Base-by-base conservation (phyloP, 768 basidiomycete genomes). In the Leucocoprinus leucothites region DNA sequence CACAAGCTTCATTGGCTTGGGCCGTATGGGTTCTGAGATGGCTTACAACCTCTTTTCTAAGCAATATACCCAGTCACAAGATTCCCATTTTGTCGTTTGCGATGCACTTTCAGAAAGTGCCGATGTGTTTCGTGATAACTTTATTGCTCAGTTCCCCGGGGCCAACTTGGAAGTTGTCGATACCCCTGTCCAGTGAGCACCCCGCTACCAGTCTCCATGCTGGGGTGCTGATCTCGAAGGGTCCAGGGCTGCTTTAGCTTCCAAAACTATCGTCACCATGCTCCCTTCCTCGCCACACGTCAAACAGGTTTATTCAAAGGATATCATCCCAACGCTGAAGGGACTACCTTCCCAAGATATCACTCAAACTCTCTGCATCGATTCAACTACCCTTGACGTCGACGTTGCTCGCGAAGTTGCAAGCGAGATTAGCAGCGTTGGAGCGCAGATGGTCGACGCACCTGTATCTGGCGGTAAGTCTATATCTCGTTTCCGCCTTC, bases 281-380 rank as follows among this genome's bases (percentile, higher is more conserved):
- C 77, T 98, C 1, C 94, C 94, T 0, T 94, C 93, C 0, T 91
- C 92, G 6, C 90, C 92, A 0, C 89, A 98, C 60, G 94, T 97
- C 40, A 75, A 82, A 49, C 71, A 76, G 48, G 94, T 94, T 9
- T 96, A 94, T 67, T 69, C 69, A 45, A 71, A 72, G n/a, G 86
- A 85, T 0, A 82, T 95, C 50, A 72, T 91, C 54, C 78, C 87
- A 3, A 78, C 82, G 0, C 71, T 96, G 46, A 72, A 71, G 49
- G 73, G 69, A 16, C 63, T 93, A 36, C 72, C 77, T 13, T 53
- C 69, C 26, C 66, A 70, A 25, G 59, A 64, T 21, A 68, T 69
- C 35, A 61, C 61, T 53, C 60, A 67, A 9, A 87, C 89, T 0
- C 65, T 96, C 9, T 84, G 86, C 60, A 89, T 98, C 49, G 94